Conservation (phyloP, 2,329 filamentous ascomycete genomes). For the Myriosclerotinia duriaeana region DNA sequence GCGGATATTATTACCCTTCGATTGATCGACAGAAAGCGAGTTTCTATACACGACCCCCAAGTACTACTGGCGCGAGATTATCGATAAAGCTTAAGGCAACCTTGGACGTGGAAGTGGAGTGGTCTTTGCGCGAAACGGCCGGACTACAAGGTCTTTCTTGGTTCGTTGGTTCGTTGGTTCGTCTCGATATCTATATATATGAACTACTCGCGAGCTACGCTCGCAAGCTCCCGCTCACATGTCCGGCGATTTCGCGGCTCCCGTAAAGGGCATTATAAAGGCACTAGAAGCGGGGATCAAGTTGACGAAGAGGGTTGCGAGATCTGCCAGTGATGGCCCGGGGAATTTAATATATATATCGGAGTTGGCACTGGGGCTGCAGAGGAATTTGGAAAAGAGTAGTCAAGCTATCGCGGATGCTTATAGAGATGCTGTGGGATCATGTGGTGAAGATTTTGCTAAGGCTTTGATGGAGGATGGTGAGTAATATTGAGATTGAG, state of each 20-base stretch:
- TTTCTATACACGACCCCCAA: background rate
- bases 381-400: slow-evolving; percentile 32
- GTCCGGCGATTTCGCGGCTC: slow-evolving; percentile 32
- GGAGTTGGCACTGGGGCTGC: slow-evolving; percentile 32
- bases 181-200: background rate
- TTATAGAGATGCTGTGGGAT: slow-evolving; percentile 31
- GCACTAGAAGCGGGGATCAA: slow-evolving; percentile 37
- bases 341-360: slow-evolving; percentile 35
- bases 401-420: slow-evolving; percentile 33
- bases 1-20: background rate
- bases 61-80: background rate
- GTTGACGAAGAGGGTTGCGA: slow-evolving; percentile 32
- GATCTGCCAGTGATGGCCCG: slow-evolving; percentile 31
- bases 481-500: slow-evolving; percentile 24
- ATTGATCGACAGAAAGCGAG: slow-evolving; percentile 1
- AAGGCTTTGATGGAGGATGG: slow-evolving; percentile 35
- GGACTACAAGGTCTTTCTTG: slow-evolving; percentile 8
- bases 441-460: slow-evolving; percentile 34
- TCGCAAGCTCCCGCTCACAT: slow-evolving; percentile 18
- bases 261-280: slow-evolving; percentile 37
- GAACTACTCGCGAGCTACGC: slow-evolving; percentile 6
- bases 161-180: background rate
- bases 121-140: slow-evolving; percentile 9
- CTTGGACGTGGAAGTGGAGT: slow-evolving; percentile 4
- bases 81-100: slow-evolving; percentile 1